Base-by-base conservation (phyloP, 495 filamentous ascomycete species). In the Penicillium coffeae region DNA sequence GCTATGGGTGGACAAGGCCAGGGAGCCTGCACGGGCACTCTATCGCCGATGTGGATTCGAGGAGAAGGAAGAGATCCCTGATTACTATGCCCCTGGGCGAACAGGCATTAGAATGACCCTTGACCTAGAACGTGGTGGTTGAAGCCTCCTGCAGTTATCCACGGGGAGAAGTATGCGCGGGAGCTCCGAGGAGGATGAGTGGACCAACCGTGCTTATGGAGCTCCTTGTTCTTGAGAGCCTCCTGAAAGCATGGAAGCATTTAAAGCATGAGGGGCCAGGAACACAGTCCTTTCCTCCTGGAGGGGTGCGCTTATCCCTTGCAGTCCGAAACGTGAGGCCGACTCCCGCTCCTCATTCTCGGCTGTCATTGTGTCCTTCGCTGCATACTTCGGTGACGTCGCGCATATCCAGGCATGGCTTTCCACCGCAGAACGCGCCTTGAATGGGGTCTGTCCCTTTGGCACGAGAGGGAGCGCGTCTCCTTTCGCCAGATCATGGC, bases 1-100 rank as follows among this genome's bases (percentile, higher is more conserved):
- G 42, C 62, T 83, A 40, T 85, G 80, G 82, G 82, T 83, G 20
- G 82, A 85, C 55, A 70, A 75, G 64, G 68, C 53, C 35, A 74
- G 78, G 52, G 58, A 65, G 20, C 62, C 73, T 45, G 78, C 81
- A 4, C 64, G 75, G 41, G 59, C 59, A 37, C 46, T 85, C 45
- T 85, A 84, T 65, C 21, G 47, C 9, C 60, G 64, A 6, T 66
- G 56, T 58, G 78, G 73, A 42, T 85, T 83, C 56, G 56, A 74
- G 50, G 71, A 80, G 62, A 66, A 62, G 8, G 75, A 79, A 42
- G 62, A 66, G 44, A 70, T 80, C 43, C 55, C 66, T 44, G 70
- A 81, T 52, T 83, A 84, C 59, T 84, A 84, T 57, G 76, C 73
- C 34, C 66, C 67, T 57, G 78, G 79, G 37, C 68, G 81, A 35